Evolutionary conservation across 495 filamentous ascomycete genomes (phyloP).

Genomic region (Lasiosphaeria ovina): DNA sequence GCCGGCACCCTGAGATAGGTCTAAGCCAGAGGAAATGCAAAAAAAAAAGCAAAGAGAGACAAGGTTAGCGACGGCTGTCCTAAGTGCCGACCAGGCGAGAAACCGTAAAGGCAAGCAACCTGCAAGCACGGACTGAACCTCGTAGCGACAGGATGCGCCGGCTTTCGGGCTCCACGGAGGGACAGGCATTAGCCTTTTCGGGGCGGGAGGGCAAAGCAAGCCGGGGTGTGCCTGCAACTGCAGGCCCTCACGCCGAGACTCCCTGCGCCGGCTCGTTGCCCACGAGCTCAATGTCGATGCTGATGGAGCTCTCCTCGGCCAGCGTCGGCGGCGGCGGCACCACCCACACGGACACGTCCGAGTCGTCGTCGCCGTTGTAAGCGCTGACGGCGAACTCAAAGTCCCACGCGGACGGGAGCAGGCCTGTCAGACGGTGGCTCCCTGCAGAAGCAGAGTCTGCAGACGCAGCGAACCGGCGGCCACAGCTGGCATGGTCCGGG

Average conservation of each 20-base stretch:
- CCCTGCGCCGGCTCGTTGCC: no score
- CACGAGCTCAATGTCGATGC: constrained; percentile 4
- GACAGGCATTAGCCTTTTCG: no score
- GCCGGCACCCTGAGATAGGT: not conserved
- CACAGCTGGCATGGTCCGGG: not conserved
- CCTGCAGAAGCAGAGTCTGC: not conserved
- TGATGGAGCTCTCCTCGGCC: constrained; percentile 7
- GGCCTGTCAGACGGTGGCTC: not conserved
- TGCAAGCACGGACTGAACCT: not conserved
- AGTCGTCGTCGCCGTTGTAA: constrained; percentile 19
- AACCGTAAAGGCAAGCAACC: not conserved
- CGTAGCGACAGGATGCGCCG: no score
- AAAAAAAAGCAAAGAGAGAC: not conserved
- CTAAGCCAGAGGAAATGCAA: not conserved
- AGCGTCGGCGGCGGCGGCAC: constrained; percentile 1
- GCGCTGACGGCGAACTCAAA: constrained; percentile 19
- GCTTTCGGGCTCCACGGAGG: no score
- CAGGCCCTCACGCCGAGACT: no score
- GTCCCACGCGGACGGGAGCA: constrained; percentile 14
- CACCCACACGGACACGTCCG: constrained; percentile 18
- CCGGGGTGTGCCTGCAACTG: no score
- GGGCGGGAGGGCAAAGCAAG: no score
- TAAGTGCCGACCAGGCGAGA: not conserved
- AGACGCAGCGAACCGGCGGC: not conserved
- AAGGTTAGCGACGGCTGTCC: not conserved